Evolutionary conservation across 129 eudicot genomes (phyloP), one percentile per base, ranked within the genome.

Genomic region (Rutidosis leptorrhynchoides): DNA sequence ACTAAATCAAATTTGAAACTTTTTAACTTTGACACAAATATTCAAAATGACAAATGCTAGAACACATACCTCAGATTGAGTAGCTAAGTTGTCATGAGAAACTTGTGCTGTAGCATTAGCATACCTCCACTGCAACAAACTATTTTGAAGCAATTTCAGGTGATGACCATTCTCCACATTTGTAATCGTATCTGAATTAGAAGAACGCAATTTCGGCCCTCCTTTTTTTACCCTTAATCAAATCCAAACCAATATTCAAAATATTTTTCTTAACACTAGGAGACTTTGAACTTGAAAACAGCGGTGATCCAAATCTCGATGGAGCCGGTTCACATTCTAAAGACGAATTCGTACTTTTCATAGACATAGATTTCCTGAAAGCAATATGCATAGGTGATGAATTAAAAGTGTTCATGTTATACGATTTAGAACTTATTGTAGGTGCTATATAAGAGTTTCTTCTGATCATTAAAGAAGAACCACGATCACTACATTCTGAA

Each of bases 61-160:
- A 35, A 26, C 15, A 59, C 48, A 24, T 46, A 90, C 97, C 97
- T 90, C 83, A 40, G 71, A 78, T 59, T 77, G 78, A 45, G 72
- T 72, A 46, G 68, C 40, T 23, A 75, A 29, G 32, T 58, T 82
- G 40, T 57, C 62, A 60, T 90, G 82, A 42, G 70, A 83, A 60
- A 17, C 62, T 63, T 82, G 73, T 46, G 84, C 82, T 76, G 74
- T 82, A 37, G 88, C 95, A 82, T 86, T 90, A 2, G 48, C 68
- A 49, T 72, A 86, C 63, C 95, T 83, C 95, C 95, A 90, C 20
- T 86, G 90, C 62, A 80, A 19, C 80, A 73, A 67, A 68, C 87
- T 64, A 76, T 78, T 86, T 35, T 82, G 82, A 69, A 90, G 1
- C 80, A 84, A 30, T 32, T 81, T 69, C 32, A 83, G 58, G 48